Evolutionary conservation across 805 yeast genomes (phyloP).

Genomic region (Cyberlindnera japonica): DNA sequence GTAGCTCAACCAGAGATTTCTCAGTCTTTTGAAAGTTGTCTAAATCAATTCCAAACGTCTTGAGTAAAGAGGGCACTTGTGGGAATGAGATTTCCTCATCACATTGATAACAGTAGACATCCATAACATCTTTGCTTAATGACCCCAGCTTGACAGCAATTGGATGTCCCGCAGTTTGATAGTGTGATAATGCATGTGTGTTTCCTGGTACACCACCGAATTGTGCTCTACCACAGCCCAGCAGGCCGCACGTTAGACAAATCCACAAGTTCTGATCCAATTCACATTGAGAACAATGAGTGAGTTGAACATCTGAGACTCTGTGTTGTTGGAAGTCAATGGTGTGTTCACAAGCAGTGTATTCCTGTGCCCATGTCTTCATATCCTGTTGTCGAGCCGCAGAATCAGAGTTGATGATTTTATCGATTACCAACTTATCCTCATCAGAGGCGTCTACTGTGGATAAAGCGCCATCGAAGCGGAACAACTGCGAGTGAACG

Average conservation of each 20-base stretch:
- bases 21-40: slow-evolving; percentile 63
- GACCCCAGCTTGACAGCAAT: slow-evolving; percentile 92
- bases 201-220: slow-evolving; percentile 94
- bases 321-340: slow-evolving; percentile 44
- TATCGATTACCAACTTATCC: slow-evolving; percentile 31
- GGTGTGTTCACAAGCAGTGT: slow-evolving; percentile 76
- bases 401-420: slow-evolving; percentile 55
- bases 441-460: slow-evolving; percentile 36
- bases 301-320: slow-evolving; percentile 30
- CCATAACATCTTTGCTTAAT: slow-evolving; percentile 72
- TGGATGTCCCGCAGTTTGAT: slow-evolving; percentile 56
- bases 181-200: slow-evolving; percentile 83
- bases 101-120: slow-evolving; percentile 84
- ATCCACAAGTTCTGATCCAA: slow-evolving; percentile 83
- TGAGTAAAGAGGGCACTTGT: slow-evolving; percentile 42
- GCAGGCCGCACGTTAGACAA: slow-evolving; percentile 83
- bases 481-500: background rate
- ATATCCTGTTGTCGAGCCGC: slow-evolving; percentile 62
- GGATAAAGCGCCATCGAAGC: slow-evolving; percentile 3
- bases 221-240: slow-evolving; percentile 94
- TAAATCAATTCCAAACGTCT: slow-evolving; percentile 65
- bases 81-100: slow-evolving; percentile 86
- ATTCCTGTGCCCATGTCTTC: slow-evolving; percentile 89
- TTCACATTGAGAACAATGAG: slow-evolving; percentile 55
- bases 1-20: slow-evolving; percentile 81